phyloP scores from a whole-genome alignment of 1,284 basidiomycete species.

The Fomitopsis betulina region DNA sequence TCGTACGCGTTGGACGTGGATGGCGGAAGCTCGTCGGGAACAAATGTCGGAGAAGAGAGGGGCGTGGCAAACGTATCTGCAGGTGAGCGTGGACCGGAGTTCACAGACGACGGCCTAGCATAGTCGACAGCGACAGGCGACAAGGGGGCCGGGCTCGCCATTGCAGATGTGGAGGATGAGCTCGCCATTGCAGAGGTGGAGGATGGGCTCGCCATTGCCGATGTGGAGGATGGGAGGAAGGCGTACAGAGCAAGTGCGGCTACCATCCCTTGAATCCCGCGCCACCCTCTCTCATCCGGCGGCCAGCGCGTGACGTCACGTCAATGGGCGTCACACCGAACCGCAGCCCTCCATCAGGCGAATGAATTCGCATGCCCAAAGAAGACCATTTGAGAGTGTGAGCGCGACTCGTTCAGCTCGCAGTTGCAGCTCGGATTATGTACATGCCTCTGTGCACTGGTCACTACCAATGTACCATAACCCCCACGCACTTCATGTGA shows the following conservation, averaged over 20 bases:
- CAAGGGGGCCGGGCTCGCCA: slow-evolving; percentile 7
- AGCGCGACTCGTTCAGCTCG: no score
- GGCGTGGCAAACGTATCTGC: slow-evolving; percentile 20
- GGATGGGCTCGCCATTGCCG: slow-evolving; percentile 14
- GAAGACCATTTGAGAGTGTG: no score
- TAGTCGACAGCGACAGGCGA: background rate
- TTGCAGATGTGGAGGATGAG: slow-evolving; percentile 14
- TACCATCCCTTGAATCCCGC: background rate
- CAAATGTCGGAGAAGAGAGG: slow-evolving; percentile 16
- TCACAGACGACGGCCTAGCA: slow-evolving; percentile 5
- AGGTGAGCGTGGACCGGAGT: slow-evolving; percentile 12
- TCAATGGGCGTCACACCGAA: slow-evolving; percentile 1
- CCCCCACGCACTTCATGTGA: no score
- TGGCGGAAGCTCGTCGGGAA: slow-evolving; percentile 8
- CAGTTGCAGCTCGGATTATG: no score
- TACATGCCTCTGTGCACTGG: no score
- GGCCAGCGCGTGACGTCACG: slow-evolving; percentile 5
- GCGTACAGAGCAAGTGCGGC: background rate
- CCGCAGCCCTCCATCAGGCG: background rate
- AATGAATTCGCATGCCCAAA: no score
- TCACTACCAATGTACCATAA: no score
- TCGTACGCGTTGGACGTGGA: background rate
- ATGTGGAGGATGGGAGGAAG: background rate
- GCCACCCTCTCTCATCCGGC: background rate
- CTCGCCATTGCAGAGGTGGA: no score